Conservation (phyloP, 225 moss, liverwort and hornwort species). For the Polytrichum commune region DNA sequence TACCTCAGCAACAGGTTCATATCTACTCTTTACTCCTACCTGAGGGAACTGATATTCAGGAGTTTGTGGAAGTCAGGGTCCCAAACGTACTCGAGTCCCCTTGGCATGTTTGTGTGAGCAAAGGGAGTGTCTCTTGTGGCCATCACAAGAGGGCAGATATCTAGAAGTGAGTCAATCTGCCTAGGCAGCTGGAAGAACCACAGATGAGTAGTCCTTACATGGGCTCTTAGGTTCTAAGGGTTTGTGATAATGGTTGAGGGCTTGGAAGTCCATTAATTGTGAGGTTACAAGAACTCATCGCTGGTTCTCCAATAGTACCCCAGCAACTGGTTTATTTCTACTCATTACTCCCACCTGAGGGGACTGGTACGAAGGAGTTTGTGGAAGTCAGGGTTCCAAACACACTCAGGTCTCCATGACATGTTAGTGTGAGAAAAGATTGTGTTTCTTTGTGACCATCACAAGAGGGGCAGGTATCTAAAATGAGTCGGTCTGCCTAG, state of each 20-base stretch:
- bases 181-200: too few relatives aligned
- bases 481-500: too few relatives aligned
- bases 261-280: constrained; percentile 27
- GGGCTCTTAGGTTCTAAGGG: background rate
- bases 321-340: constrained; percentile 54
- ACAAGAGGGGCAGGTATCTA: too few relatives aligned
- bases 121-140: too few relatives aligned
- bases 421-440: too few relatives aligned
- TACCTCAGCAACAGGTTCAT: constrained; percentile 57
- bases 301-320: constrained; percentile 39
- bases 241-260: constrained; percentile 4
- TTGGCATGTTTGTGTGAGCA: too few relatives aligned
- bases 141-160: too few relatives aligned
- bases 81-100: too few relatives aligned
- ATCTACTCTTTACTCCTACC: constrained; percentile 7
- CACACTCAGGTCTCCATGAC: too few relatives aligned
- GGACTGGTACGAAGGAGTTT: background rate
- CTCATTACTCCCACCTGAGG: constrained; percentile 10
- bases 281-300: constrained; percentile 64
- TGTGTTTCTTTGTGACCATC: too few relatives aligned
- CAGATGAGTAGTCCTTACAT: too few relatives aligned
- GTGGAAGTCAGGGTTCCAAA: background rate
- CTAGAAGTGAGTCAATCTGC: too few relatives aligned
- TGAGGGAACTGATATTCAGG: background rate
- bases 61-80: background rate